Evolutionary conservation across 148 eudicot genomes (phyloP).

Genomic region (Rhododendron williamsianum): DNA sequence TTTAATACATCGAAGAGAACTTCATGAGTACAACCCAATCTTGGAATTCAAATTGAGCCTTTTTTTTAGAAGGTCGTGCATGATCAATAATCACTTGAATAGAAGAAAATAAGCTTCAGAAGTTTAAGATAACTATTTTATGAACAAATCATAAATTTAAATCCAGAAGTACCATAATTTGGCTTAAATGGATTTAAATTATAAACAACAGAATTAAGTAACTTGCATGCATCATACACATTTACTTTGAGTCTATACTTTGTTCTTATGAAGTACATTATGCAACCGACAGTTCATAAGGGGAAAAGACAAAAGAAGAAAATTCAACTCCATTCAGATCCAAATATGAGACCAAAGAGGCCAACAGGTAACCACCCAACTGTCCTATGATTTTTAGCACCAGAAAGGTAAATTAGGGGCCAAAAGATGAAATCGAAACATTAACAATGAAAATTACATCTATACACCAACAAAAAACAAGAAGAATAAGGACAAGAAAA

Average conservation of each 20-base stretch:
- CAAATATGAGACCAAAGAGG: neutral
- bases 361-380: neutral
- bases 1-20: conserved; percentile 6
- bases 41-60: neutral
- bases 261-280: neutral
- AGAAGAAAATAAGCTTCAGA: conserved; percentile 5
- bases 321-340: neutral
- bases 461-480: neutral
- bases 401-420: neutral
- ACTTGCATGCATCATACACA: neutral
- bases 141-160: no score
- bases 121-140: neutral
- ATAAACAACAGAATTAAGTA: neutral
- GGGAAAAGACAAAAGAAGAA: neutral
- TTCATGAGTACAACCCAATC: neutral
- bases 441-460: neutral
- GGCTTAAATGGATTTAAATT: neutral
- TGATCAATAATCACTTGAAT: neutral
- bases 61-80: neutral
- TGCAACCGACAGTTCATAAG: neutral
- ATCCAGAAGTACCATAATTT: neutral
- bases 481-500: neutral
- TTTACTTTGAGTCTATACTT: neutral
- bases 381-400: neutral
- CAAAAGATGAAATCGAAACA: neutral